Conservation (phyloP, 805 yeast species). For the Wickerhamomyces silvicola region DNA sequence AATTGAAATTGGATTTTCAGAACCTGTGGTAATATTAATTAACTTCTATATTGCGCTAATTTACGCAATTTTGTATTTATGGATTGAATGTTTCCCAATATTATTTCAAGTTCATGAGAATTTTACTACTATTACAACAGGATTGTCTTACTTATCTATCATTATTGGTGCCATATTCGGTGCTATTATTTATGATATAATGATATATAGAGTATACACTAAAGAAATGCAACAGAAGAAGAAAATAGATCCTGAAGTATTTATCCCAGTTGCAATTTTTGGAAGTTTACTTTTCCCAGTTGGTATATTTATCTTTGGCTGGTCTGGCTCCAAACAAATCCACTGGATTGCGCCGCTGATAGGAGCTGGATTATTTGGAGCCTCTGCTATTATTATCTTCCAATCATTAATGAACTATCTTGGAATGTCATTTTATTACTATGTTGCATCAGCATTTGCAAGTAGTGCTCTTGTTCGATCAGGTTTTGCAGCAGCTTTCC, state of each 20-base stretch:
- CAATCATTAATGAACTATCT: conserved; percentile 53
- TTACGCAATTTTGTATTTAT: conserved; percentile 47
- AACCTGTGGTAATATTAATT: conserved; percentile 52
- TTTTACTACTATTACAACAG: conserved; percentile 42
- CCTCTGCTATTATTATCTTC: conserved; percentile 44
- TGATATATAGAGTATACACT: conserved; percentile 22
- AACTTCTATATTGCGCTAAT: conserved; percentile 44
- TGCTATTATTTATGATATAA: conserved; percentile 22
- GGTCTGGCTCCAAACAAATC: conserved; percentile 35
- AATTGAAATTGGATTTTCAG: conserved; percentile 38
- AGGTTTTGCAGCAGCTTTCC: conserved; percentile 58
- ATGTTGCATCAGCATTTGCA: conserved; percentile 62
- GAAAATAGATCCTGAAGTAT: conserved; percentile 34
- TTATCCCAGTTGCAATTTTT: conserved; percentile 34
- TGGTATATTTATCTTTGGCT: conserved; percentile 42
- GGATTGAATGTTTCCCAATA: conserved; percentile 59
- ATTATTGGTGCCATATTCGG: conserved; percentile 41
- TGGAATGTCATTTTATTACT: conserved; percentile 49
- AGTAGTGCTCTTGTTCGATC: conserved; percentile 64
- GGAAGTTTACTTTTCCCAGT: conserved; percentile 37
- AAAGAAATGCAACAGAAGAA: conserved; percentile 22
- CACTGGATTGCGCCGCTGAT: conserved; percentile 48
- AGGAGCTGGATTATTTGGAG: conserved; percentile 34
- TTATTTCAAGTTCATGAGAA: conserved; percentile 38
- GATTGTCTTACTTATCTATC: conserved; percentile 41